Percentiles rank a stretch among this genome's conserved stretches.
These are phyloP conservation scores for Hypoxylon rubiginosum DNA, from an alignment of 2,329 filamentous ascomycete genomes.

Conservation along the genomic window DNA sequence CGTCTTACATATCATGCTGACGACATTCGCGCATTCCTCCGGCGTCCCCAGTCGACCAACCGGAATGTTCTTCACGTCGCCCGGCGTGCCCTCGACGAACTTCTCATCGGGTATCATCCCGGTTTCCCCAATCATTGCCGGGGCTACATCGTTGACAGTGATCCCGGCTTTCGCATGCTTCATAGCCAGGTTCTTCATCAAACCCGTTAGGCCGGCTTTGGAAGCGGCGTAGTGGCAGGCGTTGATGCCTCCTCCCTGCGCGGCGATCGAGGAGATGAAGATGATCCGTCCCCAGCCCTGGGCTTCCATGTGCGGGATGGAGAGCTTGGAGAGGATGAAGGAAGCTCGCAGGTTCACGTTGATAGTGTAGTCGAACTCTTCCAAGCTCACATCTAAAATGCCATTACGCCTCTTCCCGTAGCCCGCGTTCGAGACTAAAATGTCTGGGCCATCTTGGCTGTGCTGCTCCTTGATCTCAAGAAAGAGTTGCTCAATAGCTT, in stretches of 20 bases:
- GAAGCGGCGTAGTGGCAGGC: conserved; percentile 72
- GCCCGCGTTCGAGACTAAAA: conserved; percentile 76
- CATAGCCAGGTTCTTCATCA: conserved; percentile 74
- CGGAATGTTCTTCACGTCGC: conserved; percentile 71
- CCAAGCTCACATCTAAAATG: conserved; percentile 70
- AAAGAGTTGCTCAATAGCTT: conserved; percentile 68
- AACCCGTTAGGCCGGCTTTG: conserved; percentile 72
- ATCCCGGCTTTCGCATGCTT: conserved; percentile 72
- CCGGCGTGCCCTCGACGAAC: conserved; percentile 64
- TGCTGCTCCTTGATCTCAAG: conserved; percentile 66
- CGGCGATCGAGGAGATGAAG: conserved; percentile 74
- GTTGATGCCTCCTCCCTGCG: conserved; percentile 73
- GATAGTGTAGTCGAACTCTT: conserved; percentile 74
- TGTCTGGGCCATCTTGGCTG: conserved; percentile 66
- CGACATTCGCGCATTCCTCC: conserved; percentile 71
- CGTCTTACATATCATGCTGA: conserved; percentile 71
- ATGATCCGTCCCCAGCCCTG: conserved; percentile 74
- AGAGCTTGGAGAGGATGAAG: conserved; percentile 72
- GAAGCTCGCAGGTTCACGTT: conserved; percentile 73
- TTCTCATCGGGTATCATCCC: conserved; percentile 73
- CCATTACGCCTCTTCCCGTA: conserved; percentile 71
- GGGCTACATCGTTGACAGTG: conserved; percentile 76
- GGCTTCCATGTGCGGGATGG: conserved; percentile 71
- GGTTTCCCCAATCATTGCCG: conserved; percentile 76
- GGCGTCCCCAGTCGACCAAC: conserved; percentile 69